Evolutionary conservation across 768 basidiomycete species (phyloP).

Genomic region (Lactifluus volemus): DNA sequence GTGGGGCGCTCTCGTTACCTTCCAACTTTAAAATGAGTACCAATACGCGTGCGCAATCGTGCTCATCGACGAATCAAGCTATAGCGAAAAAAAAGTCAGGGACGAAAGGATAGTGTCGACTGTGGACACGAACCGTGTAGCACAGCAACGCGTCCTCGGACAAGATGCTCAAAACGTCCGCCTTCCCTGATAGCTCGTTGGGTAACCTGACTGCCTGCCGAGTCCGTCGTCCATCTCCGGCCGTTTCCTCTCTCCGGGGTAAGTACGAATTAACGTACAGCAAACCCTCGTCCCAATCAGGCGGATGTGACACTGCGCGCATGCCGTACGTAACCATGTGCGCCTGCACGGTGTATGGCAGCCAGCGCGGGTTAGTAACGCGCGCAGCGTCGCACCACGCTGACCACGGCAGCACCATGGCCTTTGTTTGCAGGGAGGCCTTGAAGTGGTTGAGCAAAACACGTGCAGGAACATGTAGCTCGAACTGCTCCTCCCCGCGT

Average conservation of each 20-base stretch:
- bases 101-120: neutral
- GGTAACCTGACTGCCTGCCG: neutral
- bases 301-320: constrained; percentile 3
- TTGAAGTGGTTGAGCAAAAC: neutral
- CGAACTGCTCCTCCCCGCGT: constrained; percentile 6
- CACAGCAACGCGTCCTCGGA: constrained; percentile 13
- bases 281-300: constrained; percentile 1
- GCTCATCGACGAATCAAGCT: neutral
- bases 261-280: constrained; percentile 7
- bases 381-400: neutral
- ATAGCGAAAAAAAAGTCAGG: neutral
- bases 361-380: neutral
- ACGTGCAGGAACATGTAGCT: constrained; percentile 3
- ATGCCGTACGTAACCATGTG: constrained; percentile 7
- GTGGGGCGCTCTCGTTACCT: neutral
- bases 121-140: neutral
- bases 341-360: constrained; percentile 1
- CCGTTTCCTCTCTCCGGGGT: neutral
- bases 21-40: neutral
- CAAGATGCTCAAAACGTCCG: neutral
- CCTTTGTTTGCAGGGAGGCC: neutral
- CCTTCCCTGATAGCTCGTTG: neutral
- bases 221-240: neutral
- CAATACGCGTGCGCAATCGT: constrained; percentile 6
- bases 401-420: neutral